Percentiles rank a stretch among this genome's conserved stretches.
Evolutionary conservation across 2,329 filamentous ascomycete genomes (phyloP).

Genomic region (Leptographium radiaticola): DNA sequence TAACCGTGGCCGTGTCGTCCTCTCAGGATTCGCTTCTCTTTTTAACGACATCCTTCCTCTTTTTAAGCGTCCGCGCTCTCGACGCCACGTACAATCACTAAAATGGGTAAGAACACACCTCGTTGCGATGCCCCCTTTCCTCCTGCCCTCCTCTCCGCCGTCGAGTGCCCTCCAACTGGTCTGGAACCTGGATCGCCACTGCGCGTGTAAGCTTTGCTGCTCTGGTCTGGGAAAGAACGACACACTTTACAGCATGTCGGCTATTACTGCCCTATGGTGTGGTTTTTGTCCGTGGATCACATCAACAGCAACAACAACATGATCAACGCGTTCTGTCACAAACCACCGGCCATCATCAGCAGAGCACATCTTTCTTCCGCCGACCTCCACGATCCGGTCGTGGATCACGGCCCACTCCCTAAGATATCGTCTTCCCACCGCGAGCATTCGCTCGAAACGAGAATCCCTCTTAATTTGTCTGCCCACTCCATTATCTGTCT

Average conservation of each 20-base stretch:
- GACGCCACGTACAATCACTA: conserved; percentile 12
- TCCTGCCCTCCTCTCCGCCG: not conserved
- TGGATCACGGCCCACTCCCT: not conserved
- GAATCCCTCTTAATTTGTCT: not conserved
- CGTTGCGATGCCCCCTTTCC: conserved; percentile 10
- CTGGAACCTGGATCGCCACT: conserved; percentile 4
- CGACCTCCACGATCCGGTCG: not conserved
- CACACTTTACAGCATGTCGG: not conserved
- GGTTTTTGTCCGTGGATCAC: not conserved
- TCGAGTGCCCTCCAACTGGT: not conserved
- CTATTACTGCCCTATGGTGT: not conserved
- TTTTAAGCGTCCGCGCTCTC: not conserved
- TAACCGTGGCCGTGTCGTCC: conserved; percentile 13
- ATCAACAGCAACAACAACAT: not conserved
- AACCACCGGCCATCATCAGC: not conserved
- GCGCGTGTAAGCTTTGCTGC: not conserved
- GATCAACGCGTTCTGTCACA: not conserved
- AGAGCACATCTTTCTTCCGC: not conserved
- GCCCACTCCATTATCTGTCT: conserved; percentile 6
- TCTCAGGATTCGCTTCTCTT: conserved; percentile 16
- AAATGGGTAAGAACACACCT: conserved; percentile 32
- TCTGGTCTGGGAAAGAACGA: not conserved
- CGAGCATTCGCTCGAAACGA: conserved; percentile 6
- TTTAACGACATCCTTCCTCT: conserved; percentile 12
- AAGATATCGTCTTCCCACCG: conserved; percentile 16